A percentile compares a stretch with the other conserved stretches of the same genome.
Evolutionary conservation across 73 alveolate species (phyloP).

Genomic region (Symbiodinium natans): DNA sequence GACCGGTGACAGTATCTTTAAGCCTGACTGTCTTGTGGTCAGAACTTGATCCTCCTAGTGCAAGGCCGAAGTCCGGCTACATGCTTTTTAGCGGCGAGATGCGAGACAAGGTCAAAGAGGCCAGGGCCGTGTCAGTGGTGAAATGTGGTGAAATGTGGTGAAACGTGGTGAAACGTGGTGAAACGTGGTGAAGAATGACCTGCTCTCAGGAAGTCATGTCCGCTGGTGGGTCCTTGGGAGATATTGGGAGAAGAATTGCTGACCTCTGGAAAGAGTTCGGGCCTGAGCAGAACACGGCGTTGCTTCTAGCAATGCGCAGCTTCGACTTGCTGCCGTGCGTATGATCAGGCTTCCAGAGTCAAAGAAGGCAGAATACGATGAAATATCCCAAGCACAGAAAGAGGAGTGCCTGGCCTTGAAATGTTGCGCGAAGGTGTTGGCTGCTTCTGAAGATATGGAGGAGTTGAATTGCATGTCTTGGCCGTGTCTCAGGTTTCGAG

Average conservation of each 20-base stretch:
- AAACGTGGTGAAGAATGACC: neutral
- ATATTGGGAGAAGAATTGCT: conserved; percentile 35
- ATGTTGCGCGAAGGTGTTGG: neutral
- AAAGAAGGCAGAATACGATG: conserved; percentile 62
- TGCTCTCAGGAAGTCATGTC: conserved; percentile 53
- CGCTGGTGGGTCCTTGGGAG: conserved; percentile 31
- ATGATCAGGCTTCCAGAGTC: conserved; percentile 30
- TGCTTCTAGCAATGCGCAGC: neutral
- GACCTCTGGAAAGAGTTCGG: conserved; percentile 38
- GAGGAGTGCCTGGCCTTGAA: neutral
- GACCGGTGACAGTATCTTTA: no score
- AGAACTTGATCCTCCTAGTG: no score
- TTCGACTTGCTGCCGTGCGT: neutral
- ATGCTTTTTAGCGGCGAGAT: neutral
- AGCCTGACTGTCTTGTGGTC: no score
- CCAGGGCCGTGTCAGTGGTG: neutral
- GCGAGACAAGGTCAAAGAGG: conserved; percentile 50
- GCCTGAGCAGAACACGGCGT: neutral
- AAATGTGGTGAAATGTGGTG: no score
- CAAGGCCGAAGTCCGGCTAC: conserved; percentile 60
- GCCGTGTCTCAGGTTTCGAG: conserved; percentile 15
- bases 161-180: neutral
- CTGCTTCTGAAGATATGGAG: neutral
- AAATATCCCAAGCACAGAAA: conserved; percentile 28
- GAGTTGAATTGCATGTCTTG: neutral